Evolutionary conservation across 495 filamentous ascomycete genomes (phyloP).

Genomic region (Clavariopsis aquatica): DNA sequence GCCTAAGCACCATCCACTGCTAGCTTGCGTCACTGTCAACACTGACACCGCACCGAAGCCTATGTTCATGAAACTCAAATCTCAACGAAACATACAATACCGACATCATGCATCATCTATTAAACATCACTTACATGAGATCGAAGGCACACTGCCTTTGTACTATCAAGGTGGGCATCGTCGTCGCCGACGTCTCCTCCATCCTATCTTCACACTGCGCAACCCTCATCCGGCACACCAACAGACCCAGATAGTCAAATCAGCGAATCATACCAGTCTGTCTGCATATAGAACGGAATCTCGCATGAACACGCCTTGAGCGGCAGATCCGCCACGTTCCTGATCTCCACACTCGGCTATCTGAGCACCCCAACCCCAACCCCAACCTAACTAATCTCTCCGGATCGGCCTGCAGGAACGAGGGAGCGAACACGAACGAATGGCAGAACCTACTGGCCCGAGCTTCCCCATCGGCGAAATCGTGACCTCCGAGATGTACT

Average conservation of each 20-base stretch:
- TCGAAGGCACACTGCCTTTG: neutral
- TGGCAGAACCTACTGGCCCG: slow-evolving; percentile 2
- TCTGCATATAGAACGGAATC: neutral
- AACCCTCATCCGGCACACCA: too few relatives aligned
- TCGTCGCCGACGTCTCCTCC: too few relatives aligned
- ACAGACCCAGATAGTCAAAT: neutral
- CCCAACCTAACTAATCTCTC: slow-evolving; percentile 6
- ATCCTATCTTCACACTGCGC: too few relatives aligned
- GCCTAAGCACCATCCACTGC: neutral
- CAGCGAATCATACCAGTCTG: neutral
- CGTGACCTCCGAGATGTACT: neutral
- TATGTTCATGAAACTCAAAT: neutral
- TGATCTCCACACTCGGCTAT: slow-evolving; percentile 13
- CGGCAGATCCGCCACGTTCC: slow-evolving; percentile 7
- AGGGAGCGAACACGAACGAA: neutral
- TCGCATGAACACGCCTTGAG: too few relatives aligned
- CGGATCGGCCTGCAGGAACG: slow-evolving; percentile 29
- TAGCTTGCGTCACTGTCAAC: neutral
- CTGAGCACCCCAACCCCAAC: neutral
- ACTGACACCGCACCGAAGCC: neutral
- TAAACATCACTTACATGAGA: neutral
- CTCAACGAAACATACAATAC: neutral
- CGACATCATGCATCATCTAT: neutral
- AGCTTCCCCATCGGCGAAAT: slow-evolving; percentile 4
- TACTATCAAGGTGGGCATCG: neutral